A percentile compares a stretch with the other conserved stretches of the same genome.
Conservation (phyloP, 202 grass and related monocot genomes). For the Panicum hallii region DNA sequence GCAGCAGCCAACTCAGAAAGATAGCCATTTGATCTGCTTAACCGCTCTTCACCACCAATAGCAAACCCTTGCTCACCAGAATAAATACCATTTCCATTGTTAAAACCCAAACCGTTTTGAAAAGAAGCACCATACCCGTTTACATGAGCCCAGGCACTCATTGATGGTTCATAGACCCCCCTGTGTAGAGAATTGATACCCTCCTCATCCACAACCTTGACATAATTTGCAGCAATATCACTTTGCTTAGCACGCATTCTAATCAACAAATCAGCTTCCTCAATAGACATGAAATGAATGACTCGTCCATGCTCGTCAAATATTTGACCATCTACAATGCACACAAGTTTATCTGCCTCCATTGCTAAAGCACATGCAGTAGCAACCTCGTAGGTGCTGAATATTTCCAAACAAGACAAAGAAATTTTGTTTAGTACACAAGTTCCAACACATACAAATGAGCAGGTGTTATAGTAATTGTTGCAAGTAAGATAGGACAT, state of each 20-base stretch:
- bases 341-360: conserved; percentile 90
- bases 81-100: conserved; percentile 81
- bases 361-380: conserved; percentile 87
- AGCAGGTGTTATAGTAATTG: not conserved
- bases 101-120: conserved; percentile 82
- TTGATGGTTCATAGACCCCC: conserved; percentile 35
- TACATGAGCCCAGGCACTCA: conserved; percentile 22
- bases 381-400: conserved; percentile 94
- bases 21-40: conserved; percentile 80
- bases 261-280: conserved; percentile 83
- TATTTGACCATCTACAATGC: conserved; percentile 85
- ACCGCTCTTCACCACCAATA: conserved; percentile 80
- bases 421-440: conserved; percentile 41
- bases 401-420: conserved; percentile 47
- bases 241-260: conserved; percentile 81
- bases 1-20: conserved; percentile 87
- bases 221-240: conserved; percentile 88
- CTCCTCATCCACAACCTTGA: conserved; percentile 69
- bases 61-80: conserved; percentile 80
- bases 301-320: conserved; percentile 70
- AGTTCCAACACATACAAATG: not conserved
- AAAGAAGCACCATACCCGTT: conserved; percentile 54
- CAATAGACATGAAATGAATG: conserved; percentile 84
- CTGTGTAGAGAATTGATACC: conserved; percentile 37
- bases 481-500: conserved; percentile 18